These are phyloP conservation scores for Adiantum capillusveneris DNA, from an alignment of 75 land plant species.

Conservation along the genomic window DNA sequence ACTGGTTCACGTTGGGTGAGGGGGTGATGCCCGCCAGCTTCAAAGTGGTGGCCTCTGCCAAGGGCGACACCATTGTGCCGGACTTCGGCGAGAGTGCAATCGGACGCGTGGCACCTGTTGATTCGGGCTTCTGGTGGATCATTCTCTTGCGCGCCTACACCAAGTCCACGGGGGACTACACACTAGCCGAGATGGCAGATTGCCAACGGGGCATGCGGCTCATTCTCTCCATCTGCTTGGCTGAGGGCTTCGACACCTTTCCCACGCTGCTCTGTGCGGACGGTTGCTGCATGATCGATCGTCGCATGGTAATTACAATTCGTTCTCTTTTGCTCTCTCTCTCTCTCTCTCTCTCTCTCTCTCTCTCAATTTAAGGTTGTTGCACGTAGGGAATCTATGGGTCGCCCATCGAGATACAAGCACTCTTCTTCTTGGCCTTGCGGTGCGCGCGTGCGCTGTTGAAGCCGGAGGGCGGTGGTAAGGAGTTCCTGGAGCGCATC, in stretches of 20 bases:
- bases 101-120: constrained; percentile 64
- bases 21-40: constrained; percentile 75
- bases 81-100: constrained; percentile 70
- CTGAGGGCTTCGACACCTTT: constrained; percentile 62
- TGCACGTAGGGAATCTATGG: constrained; percentile 46
- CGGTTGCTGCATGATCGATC: constrained; percentile 51
- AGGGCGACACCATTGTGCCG: constrained; percentile 40
- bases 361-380: neutral
- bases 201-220: constrained; percentile 59
- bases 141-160: constrained; percentile 54
- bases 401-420: constrained; percentile 51
- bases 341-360: neutral
- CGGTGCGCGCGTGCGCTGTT: constrained; percentile 41
- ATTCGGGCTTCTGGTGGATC: constrained; percentile 72
- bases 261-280: constrained; percentile 47
- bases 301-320: constrained; percentile 40
- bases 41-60: constrained; percentile 52
- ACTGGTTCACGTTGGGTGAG: constrained; percentile 53
- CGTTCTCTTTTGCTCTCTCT: neutral
- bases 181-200: constrained; percentile 52
- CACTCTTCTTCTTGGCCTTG: constrained; percentile 43
- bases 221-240: constrained; percentile 45
- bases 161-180: constrained; percentile 46
- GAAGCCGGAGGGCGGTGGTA: constrained; percentile 40
- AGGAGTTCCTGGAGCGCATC: constrained; percentile 48